Conservation (phyloP, 2,329 filamentous ascomycete genomes). For the Ceratocystis huliohia region DNA sequence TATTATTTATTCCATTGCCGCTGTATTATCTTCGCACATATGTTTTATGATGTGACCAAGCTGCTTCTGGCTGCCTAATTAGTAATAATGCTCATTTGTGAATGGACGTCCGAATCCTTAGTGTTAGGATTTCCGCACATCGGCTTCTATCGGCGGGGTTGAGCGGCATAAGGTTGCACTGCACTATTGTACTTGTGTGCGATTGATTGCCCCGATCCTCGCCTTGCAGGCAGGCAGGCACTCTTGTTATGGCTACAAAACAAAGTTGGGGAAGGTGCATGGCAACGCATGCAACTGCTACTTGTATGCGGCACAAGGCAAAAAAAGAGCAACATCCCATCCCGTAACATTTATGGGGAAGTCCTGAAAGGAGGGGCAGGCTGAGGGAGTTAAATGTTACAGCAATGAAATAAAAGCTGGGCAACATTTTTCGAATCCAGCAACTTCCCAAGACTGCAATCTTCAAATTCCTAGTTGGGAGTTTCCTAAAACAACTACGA, state of each 20-base stretch:
- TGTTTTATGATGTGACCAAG: neutral
- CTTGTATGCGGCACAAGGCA: no score
- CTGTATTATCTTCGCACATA: no score
- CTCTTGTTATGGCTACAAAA: neutral
- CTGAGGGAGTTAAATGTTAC: no score
- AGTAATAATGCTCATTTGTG: neutral
- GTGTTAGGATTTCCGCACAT: neutral
- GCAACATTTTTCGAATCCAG: neutral
- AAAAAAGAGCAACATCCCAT: neutral
- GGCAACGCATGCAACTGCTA: neutral
- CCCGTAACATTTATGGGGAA: constrained; percentile 3
- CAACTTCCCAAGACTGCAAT: neutral
- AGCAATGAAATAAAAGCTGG: neutral
- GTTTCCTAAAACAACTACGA: neutral
- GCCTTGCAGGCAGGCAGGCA: neutral
- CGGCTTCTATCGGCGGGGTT: neutral
- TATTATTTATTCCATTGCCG: neutral
- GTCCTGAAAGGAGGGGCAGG: constrained; percentile 5
- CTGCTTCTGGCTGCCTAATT: neutral
- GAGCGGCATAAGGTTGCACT: neutral
- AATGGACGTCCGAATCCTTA: neutral
- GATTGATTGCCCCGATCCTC: no score
- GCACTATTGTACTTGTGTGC: no score
- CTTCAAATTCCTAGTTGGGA: neutral
- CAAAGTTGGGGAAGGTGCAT: neutral